Evolutionary conservation across 371 early-diverging fungal genomes (phyloP), one percentile per base, ranked within the genome.

Genomic region (Rhizopus sp.): DNA sequence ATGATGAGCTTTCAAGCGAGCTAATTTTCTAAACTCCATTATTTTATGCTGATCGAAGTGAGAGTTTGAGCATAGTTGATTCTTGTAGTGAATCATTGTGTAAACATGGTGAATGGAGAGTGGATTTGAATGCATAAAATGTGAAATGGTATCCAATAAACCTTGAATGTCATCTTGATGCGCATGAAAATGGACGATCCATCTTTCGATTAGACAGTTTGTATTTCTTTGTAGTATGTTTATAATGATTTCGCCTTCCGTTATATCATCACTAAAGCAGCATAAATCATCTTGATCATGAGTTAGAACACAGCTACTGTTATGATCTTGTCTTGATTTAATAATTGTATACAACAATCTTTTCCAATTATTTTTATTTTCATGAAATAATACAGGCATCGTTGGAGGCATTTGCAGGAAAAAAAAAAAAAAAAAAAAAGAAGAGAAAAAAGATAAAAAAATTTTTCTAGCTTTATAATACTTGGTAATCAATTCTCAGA

Each of bases 11-110:
- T 77, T 72, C 32, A 82, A 64, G 5, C 72, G 73, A 15, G 80
- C 75, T 5, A 68, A 64, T 31, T 62, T 54, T 17, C 66, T 65
- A 45, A 80, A 82, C 50, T 82, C 82, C 35, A 73, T 55, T 15
- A n/a, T 42, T 9, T 37, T 38, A 32, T 59, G 46, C 29, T 12
- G 58, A 0, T 72, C 68, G 9, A 31, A 40, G 37, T 49, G 42
- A 7, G 63, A 23, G 23, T 23, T 75, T 66, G 68, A 77, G 62
- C 65, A 79, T 57, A 59, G 71, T 50, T 52, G 55, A 66, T 45
- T 42, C 56, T 31, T 44, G 23, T 3, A 37, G 34, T 15, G 46
- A 37, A 16, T 32, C 30, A 45, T 52, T 16, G 47, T 41, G 13
- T 50, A 46, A 45, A 50, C 37, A 29, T 32, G 40, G 7, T 31